Evolutionary conservation across 2,329 filamentous ascomycete genomes (phyloP).

Genomic region (Xylaria sp.): DNA sequence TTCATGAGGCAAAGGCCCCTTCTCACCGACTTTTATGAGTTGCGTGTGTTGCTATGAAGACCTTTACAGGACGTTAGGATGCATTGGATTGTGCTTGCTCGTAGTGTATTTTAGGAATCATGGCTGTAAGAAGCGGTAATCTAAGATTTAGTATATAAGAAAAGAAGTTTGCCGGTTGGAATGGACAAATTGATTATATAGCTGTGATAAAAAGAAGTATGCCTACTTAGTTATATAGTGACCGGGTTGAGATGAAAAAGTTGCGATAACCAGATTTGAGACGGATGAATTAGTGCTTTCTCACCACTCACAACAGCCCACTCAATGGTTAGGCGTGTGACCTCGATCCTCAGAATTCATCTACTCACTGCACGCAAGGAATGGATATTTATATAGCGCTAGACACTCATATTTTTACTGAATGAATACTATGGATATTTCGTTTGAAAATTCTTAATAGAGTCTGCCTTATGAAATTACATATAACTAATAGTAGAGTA

Average conservation of each 20-base stretch:
- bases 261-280: neutral
- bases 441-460: neutral
- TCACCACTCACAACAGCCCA: neutral
- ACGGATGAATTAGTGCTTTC: neutral
- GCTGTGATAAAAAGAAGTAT: no score
- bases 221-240: neutral
- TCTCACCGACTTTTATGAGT: neutral
- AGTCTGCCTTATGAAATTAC: neutral
- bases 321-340: neutral
- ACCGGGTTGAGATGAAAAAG: neutral
- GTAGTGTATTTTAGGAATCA: conserved; percentile 13
- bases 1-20: neutral
- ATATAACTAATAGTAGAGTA: neutral
- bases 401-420: neutral
- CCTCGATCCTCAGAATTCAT: neutral
- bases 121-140: conserved; percentile 3
- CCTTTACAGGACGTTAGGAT: conserved; percentile 10
- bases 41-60: neutral
- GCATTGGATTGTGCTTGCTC: conserved; percentile 15
- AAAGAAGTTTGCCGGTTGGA: no score
- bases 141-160: neutral
- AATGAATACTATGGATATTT: neutral
- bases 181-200: neutral
- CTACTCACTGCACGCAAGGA: neutral
- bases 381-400: neutral